Evolutionary conservation across 1,284 basidiomycete genomes (phyloP).

Genomic region (Fomes fomentarius): DNA sequence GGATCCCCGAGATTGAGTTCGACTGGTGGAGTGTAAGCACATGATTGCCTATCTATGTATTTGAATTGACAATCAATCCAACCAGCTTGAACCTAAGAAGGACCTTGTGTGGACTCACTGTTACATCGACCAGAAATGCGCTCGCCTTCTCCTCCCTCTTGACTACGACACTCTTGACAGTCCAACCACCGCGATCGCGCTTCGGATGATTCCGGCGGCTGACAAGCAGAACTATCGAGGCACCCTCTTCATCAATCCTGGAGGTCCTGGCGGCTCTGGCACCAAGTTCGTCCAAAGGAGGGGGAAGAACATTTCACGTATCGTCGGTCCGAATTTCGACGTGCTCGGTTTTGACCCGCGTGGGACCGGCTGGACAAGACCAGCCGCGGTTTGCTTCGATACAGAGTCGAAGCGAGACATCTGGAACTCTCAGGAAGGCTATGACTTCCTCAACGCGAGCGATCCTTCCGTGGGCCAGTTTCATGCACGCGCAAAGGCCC

Average conservation of each 20-base stretch:
- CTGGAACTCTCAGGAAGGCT: conserved; percentile 17
- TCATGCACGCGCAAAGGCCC: conserved; percentile 10
- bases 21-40: too few species aligned
- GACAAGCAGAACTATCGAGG: conserved; percentile 41
- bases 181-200: conserved; percentile 38
- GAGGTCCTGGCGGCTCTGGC: conserved; percentile 54
- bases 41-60: too few species aligned
- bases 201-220: conserved; percentile 34
- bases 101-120: too few species aligned
- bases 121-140: too few species aligned
- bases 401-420: conserved; percentile 22
- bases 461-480: conserved; percentile 12
- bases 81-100: too few species aligned
- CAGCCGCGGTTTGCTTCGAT: conserved; percentile 25
- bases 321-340: conserved; percentile 50
- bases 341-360: conserved; percentile 54
- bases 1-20: too few species aligned
- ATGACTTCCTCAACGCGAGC: conserved; percentile 8
- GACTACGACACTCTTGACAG: conserved; percentile 27
- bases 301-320: conserved; percentile 35
- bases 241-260: conserved; percentile 54
- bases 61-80: too few species aligned
- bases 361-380: conserved; percentile 23
- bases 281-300: conserved; percentile 34
- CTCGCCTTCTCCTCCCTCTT: not conserved